Base-by-base conservation (phyloP, 2,329 filamentous ascomycete genomes). In the Diplocarpon rosae region DNA sequence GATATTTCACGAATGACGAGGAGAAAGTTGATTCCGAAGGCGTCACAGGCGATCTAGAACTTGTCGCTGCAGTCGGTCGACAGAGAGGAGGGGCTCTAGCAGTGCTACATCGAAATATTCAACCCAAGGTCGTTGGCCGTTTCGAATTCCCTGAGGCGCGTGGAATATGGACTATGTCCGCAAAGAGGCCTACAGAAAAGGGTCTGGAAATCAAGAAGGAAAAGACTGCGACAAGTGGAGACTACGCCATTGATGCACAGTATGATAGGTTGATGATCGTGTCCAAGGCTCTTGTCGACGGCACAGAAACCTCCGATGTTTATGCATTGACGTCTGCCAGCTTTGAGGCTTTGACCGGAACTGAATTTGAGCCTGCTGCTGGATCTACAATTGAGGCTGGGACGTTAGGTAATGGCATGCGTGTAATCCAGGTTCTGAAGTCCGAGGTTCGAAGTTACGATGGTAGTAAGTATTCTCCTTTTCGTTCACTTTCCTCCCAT, bases 391-490 rank as follows among this genome's bases (percentile, higher is more conserved):
- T 96, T 37, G 84, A 93, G 54, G 83, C 92, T 14, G 86, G 85
- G 13, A 84, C 83, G 0, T 77, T 98, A 63, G 84, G 83, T n/a
- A 76, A 77, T 41, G 79, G 85, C 48, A 85, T 76, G 59, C 78
- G 87, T 47, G 80, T 96, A 29, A 81, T 96, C 13, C 92, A 96
- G 59, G 82, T 95, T 2, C 71, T 95, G 42, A 84, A 82, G 52
- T 86, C 80, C 1, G 90, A 96, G 59, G 78, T 96, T 17, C 76
- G 90, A 47, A 90, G 83, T 49, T 98, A 95, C 56, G 89, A 96
- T 62, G 82, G 82, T 64, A 82, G 86, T 90, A 64, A 72, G 80
- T 71, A 36, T 37, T 43, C 34, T 28, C 32, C 30, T 20, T 55
- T 57, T 44, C 52, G 46, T 46, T 50, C 34, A 37, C 24, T 45